These are phyloP conservation scores for Vitis vinifera DNA, from an alignment of 164 flowering plant species.

Conservation along the genomic window ASM3070453v1 NC_081812.1:22876001-22876500, in stretches of 20 bases:
- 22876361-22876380: too few relatives aligned
- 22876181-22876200: slow-evolving; percentile 84
- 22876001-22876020: slow-evolving; percentile 86
- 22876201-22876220: slow-evolving; percentile 88
- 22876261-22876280: slow-evolving; percentile 95
- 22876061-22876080: slow-evolving; percentile 90
- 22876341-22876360: slow-evolving; percentile 68
- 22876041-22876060: slow-evolving; percentile 95
- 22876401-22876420: background rate
- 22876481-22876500: too few relatives aligned
- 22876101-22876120: slow-evolving; percentile 82
- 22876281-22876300: slow-evolving; percentile 95
- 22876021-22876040: slow-evolving; percentile 93
- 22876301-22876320: slow-evolving; percentile 91
- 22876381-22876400: too few relatives aligned
- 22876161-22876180: slow-evolving; percentile 95
- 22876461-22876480: too few relatives aligned
- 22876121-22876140: slow-evolving; percentile 90
- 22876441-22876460: too few relatives aligned
- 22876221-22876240: slow-evolving; percentile 98
- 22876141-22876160: slow-evolving; percentile 81
- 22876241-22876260: slow-evolving; percentile 90
- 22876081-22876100: slow-evolving; percentile 89
- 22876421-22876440: background rate
- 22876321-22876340: slow-evolving; percentile 99